phyloP scores from a whole-genome alignment of 1,139 yeast genomes.

The Kazachstania sp. region DNA sequence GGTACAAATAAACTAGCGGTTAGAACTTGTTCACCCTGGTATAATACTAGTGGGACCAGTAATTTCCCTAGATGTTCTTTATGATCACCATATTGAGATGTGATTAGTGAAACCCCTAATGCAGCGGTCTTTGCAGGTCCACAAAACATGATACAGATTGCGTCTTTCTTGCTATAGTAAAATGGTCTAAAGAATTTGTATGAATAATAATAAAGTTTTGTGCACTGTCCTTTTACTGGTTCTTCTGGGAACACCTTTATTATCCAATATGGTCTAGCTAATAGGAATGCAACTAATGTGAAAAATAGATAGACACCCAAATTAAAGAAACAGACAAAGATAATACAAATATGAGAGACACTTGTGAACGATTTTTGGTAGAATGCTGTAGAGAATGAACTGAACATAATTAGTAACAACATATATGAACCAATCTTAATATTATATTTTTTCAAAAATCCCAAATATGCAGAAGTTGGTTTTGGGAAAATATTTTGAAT shows the following conservation, averaged over 20 bases:
- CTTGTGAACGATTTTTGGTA: constrained; percentile 68
- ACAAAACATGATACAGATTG: constrained; percentile 74
- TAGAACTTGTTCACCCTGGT: constrained; percentile 79
- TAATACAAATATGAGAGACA: constrained; percentile 59
- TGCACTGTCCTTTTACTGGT: constrained; percentile 39
- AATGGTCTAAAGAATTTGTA: constrained; percentile 50
- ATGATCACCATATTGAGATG: constrained; percentile 68
- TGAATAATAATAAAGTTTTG: constrained; percentile 36
- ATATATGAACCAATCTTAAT: constrained; percentile 70
- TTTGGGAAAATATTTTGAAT: constrained; percentile 61
- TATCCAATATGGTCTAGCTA: constrained; percentile 56
- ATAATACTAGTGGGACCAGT: constrained; percentile 71
- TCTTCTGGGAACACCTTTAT: constrained; percentile 37
- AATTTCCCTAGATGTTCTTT: constrained; percentile 58
- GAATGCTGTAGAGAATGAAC: constrained; percentile 83
- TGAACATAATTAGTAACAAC: constrained; percentile 71
- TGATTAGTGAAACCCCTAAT: constrained; percentile 69
- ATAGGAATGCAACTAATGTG: constrained; percentile 50
- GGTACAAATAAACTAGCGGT: constrained; percentile 63
- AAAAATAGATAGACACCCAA: constrained; percentile 69
- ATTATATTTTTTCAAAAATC: constrained; percentile 48
- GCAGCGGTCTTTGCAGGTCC: constrained; percentile 95
- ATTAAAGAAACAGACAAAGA: constrained; percentile 73
- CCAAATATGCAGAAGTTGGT: constrained; percentile 46
- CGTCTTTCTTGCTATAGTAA: constrained; percentile 59